Evolutionary conservation across 2,329 filamentous ascomycete genomes (phyloP).

Genomic region (Rutstroemia sp.): DNA sequence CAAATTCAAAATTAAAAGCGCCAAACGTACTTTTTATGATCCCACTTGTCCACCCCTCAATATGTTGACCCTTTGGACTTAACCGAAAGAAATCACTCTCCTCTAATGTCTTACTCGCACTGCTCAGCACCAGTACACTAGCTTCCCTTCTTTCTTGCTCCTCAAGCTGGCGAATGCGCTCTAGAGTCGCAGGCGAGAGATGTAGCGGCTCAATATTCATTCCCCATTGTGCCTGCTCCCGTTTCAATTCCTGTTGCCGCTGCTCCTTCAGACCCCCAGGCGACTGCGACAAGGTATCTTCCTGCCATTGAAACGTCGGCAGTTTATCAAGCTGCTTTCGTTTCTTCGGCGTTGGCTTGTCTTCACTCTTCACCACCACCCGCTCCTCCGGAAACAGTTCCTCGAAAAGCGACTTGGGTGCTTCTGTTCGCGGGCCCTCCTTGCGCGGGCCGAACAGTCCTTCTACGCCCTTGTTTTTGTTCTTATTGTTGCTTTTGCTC

Average conservation of each 20-base stretch:
- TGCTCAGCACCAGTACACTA: slow-evolving; percentile 45
- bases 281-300: slow-evolving; percentile 1
- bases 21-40: slow-evolving; percentile 46
- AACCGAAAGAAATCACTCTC: slow-evolving; percentile 67
- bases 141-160: neutral
- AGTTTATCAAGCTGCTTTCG: slow-evolving; percentile 17
- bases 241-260: neutral
- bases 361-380: slow-evolving; percentile 1
- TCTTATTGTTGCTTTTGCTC: neutral
- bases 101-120: slow-evolving; percentile 50
- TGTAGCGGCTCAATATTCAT: neutral
- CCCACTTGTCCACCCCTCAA: slow-evolving; percentile 60
- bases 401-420: slow-evolving; percentile 32
- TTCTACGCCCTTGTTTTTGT: neutral
- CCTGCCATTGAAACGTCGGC: slow-evolving; percentile 24
- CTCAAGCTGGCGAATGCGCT: neutral
- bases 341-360: slow-evolving; percentile 16
- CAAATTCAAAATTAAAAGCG: neutral
- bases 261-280: neutral
- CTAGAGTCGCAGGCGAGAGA: neutral
- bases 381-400: slow-evolving; percentile 48
- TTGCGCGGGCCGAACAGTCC: no score
- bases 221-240: neutral
- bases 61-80: slow-evolving; percentile 51
- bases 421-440: neutral